Evolutionary conservation across 768 basidiomycete genomes (phyloP).

Genomic region (Termitomyces sp.): DNA sequence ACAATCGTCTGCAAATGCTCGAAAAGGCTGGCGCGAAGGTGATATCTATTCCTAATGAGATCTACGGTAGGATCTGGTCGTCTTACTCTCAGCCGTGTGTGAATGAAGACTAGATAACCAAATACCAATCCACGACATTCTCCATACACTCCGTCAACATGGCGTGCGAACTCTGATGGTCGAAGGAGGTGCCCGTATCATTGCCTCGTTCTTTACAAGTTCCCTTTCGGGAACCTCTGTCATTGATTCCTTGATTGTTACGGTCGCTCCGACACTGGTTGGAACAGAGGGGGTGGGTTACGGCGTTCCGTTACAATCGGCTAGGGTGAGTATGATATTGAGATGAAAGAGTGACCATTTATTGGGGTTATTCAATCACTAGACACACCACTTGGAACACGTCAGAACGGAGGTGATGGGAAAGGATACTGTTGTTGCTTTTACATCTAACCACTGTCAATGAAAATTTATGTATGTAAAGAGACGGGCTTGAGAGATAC

Average conservation of each 20-base stretch:
- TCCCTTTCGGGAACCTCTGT: constrained; percentile 22
- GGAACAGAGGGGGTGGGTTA: constrained; percentile 71
- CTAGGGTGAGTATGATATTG: constrained; percentile 12
- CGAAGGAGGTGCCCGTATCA: constrained; percentile 87
- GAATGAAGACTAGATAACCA: constrained; percentile 2
- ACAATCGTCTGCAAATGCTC: constrained; percentile 38
- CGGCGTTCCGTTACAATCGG: constrained; percentile 15
- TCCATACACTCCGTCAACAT: constrained; percentile 48
- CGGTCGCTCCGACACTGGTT: constrained; percentile 83
- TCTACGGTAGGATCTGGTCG: constrained; percentile 26
- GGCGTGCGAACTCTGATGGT: constrained; percentile 84
- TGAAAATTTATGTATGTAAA: neutral
- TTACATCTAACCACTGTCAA: constrained; percentile 10
- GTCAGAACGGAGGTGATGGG: constrained; percentile 30
- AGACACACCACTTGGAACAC: constrained; percentile 21
- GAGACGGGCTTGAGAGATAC: neutral
- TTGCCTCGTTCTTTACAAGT: constrained; percentile 60
- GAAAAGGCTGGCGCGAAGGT: constrained; percentile 66
- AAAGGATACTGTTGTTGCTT: constrained; percentile 28
- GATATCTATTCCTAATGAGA: constrained; percentile 41
- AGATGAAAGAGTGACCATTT: neutral
- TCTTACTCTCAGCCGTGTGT: neutral
- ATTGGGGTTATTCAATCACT: neutral
- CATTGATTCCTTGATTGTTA: constrained; percentile 78
- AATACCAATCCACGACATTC: constrained; percentile 45